Evolutionary conservation across 208 protist genomes (phyloP).

Genomic region (Leptomonas seymouri): DNA sequence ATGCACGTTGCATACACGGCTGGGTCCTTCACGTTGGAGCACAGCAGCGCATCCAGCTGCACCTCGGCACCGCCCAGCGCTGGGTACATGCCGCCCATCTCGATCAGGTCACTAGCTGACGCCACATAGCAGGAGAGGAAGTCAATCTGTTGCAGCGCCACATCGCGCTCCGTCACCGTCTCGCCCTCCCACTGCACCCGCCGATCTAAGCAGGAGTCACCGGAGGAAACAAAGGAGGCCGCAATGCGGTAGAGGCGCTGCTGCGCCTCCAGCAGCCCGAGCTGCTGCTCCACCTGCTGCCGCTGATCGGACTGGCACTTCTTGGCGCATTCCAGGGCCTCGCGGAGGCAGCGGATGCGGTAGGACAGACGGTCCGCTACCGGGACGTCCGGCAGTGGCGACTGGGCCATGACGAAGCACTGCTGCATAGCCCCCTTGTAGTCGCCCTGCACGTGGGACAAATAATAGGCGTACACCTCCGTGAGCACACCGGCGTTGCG

Average conservation of each 20-base stretch:
- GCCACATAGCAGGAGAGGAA: slow-evolving; percentile 62
- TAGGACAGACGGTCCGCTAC: slow-evolving; percentile 72
- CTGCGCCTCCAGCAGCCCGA: slow-evolving; percentile 76
- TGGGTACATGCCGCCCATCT: slow-evolving; percentile 79
- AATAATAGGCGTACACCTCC: slow-evolving; percentile 83
- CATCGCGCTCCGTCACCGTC: slow-evolving; percentile 61
- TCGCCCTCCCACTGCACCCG: slow-evolving; percentile 42
- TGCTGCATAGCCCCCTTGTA: slow-evolving; percentile 75
- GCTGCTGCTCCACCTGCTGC: slow-evolving; percentile 64
- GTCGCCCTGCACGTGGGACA: slow-evolving; percentile 67
- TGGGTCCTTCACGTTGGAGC: slow-evolving; percentile 59
- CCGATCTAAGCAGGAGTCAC: slow-evolving; percentile 47
- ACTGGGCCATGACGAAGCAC: slow-evolving; percentile 68
- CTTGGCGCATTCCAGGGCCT: slow-evolving; percentile 73
- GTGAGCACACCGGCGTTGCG: slow-evolving; percentile 58
- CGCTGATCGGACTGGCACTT: slow-evolving; percentile 74
- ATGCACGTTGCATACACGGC: slow-evolving; percentile 67
- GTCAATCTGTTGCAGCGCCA: slow-evolving; percentile 69
- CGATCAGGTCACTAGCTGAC: slow-evolving; percentile 55
- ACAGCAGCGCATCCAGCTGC: slow-evolving; percentile 77
- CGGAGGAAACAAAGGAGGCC: slow-evolving; percentile 65
- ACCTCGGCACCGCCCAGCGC: slow-evolving; percentile 84
- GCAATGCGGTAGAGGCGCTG: slow-evolving; percentile 65
- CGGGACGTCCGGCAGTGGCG: slow-evolving; percentile 54
- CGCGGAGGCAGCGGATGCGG: slow-evolving; percentile 68